Percentiles rank a stretch among this genome's conserved stretches.
Evolutionary conservation across 768 basidiomycete species (phyloP).

Genomic region (Rhodosporidiobolus sp.): DNA sequence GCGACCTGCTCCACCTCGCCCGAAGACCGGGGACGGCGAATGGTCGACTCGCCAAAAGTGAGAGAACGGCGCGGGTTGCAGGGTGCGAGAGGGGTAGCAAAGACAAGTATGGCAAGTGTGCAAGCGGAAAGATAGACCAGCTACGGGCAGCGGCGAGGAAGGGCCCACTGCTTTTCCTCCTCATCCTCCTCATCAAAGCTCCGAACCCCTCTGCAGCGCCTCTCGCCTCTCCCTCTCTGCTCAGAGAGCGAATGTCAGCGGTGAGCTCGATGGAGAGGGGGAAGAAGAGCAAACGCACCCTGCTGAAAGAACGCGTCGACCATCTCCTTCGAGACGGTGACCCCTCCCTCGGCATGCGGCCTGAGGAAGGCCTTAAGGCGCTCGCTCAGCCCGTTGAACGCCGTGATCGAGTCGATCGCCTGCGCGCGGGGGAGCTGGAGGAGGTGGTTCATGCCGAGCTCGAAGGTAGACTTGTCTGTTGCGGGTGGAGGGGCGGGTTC

Average conservation of each 20-base stretch:
- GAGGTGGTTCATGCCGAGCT: slow-evolving; percentile 42
- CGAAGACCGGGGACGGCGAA: too few relatives aligned
- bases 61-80: too few relatives aligned
- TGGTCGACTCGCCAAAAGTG: too few relatives aligned
- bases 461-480: slow-evolving; percentile 38
- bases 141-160: too few relatives aligned
- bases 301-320: slow-evolving; percentile 40
- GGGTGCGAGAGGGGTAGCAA: neutral
- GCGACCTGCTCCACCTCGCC: neutral
- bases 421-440: slow-evolving; percentile 38
- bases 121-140: too few relatives aligned
- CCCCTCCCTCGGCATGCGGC: slow-evolving; percentile 38
- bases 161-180: neutral
- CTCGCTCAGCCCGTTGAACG: slow-evolving; percentile 37
- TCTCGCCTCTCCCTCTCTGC: slow-evolving; percentile 23
- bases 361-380: slow-evolving; percentile 37
- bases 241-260: too few relatives aligned
- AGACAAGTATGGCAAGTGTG: neutral
- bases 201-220: neutral
- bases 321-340: slow-evolving; percentile 36
- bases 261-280: too few relatives aligned
- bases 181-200: neutral
- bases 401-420: slow-evolving; percentile 38
- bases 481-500: too few relatives aligned
- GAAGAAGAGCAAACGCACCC: too few relatives aligned